Conservation (phyloP, 2,329 filamentous ascomycete species). For the Microsporum canis region DNA sequence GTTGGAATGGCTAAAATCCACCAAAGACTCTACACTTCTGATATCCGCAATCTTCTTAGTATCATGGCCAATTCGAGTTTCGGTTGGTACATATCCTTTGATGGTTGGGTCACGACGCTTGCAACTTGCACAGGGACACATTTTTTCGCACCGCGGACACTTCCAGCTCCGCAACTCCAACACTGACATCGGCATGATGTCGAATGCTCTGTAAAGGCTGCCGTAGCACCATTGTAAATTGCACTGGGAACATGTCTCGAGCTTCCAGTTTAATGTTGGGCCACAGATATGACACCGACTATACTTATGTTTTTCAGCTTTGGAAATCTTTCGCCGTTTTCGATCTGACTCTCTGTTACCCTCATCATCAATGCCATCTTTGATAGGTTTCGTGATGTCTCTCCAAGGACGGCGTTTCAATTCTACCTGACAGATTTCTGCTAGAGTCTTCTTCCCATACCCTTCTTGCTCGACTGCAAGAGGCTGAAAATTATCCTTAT, state of each 20-base stretch:
- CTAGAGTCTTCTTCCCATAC: constrained; percentile 64
- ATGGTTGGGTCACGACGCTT: constrained; percentile 53
- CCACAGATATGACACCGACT: constrained; percentile 70
- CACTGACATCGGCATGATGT: constrained; percentile 71
- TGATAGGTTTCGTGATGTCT: constrained; percentile 57
- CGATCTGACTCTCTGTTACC: constrained; percentile 48
- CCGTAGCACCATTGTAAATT: constrained; percentile 78
- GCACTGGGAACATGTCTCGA: constrained; percentile 70
- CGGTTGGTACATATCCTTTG: constrained; percentile 72
- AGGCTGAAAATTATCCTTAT: constrained; percentile 35
- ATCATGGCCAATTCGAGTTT: constrained; percentile 79
- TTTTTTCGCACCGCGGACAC: constrained; percentile 73
- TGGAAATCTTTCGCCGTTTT: constrained; percentile 49
- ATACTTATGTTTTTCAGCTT: constrained; percentile 39
- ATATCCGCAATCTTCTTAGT: constrained; percentile 83
- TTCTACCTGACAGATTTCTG: constrained; percentile 89
- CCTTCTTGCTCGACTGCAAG: constrained; percentile 58
- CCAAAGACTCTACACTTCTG: constrained; percentile 76
- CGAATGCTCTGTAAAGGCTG: constrained; percentile 81
- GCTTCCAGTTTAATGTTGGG: constrained; percentile 66
- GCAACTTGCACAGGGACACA: constrained; percentile 80
- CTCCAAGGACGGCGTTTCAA: constrained; percentile 68
- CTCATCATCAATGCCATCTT: constrained; percentile 23
- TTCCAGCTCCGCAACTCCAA: constrained; percentile 75
- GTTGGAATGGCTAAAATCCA: constrained; percentile 86